phyloP scores from a whole-genome alignment of 179 eudicot species.

The Pouteria campechiana region DNA sequence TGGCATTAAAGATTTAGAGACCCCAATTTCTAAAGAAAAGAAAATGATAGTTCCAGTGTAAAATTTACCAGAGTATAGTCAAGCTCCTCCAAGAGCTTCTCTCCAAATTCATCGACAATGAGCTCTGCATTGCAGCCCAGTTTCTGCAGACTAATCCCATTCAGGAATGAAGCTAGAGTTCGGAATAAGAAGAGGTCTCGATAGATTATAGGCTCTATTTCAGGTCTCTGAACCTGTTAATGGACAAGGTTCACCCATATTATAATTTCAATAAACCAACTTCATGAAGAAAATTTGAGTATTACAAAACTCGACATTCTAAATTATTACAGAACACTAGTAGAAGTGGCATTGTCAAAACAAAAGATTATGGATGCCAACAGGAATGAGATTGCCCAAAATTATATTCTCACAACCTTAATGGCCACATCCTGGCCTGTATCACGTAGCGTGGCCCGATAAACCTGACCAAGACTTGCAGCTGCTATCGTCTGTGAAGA shows the following conservation, averaged over 20 bases:
- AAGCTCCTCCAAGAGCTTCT: conserved; percentile 97
- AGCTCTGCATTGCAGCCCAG: conserved; percentile 98
- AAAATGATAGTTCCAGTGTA: not conserved
- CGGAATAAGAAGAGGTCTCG: conserved; percentile 96
- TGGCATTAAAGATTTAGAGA: too few relatives aligned
- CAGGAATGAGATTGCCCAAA: conserved; percentile 12
- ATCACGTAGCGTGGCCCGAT: conserved; percentile 83
- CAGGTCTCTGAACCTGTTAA: conserved; percentile 88
- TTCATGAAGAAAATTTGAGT: too few relatives aligned
- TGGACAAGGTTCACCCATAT: not conserved
- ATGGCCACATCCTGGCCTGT: conserved; percentile 96
- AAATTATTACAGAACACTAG: too few relatives aligned
- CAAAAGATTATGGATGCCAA: not conserved
- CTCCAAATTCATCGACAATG: conserved; percentile 99
- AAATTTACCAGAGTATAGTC: conserved; percentile 84
- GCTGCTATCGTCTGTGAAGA: conserved; percentile 93
- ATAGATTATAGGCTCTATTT: conserved; percentile 93
- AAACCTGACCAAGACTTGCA: conserved; percentile 98
- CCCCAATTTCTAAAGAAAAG: not conserved
- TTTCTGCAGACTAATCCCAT: conserved; percentile 88
- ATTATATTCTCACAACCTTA: conserved; percentile 52
- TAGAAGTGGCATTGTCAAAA: too few relatives aligned
- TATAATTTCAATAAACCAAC: too few relatives aligned
- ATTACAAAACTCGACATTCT: too few relatives aligned
- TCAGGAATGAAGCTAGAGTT: conserved; percentile 91